Evolutionary conservation across 495 filamentous ascomycete species (phyloP), one percentile per base, ranked within the genome.

Genomic region (Barbatosphaeria neglecta): DNA sequence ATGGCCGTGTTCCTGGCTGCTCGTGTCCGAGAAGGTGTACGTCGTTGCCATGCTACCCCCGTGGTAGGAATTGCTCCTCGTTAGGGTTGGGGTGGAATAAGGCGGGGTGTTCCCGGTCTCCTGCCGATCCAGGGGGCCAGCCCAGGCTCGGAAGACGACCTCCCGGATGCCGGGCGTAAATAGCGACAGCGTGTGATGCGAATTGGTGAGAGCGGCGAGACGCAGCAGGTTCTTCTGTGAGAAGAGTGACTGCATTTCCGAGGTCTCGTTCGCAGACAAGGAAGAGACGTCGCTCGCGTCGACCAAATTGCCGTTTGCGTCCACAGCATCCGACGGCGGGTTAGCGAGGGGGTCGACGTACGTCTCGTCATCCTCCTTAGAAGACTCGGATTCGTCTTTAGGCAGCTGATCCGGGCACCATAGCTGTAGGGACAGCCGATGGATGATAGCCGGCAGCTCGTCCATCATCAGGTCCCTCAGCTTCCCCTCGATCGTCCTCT

Each of bases 401-500:
- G 76, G 71, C 46, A 80, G 76, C 61, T 90, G 86, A 54, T 97
- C 90, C 0, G 87, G 86, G 42, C 85, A 87, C 86, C 87, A 96
- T 37, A 97, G 58, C 39, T 86, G 79, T 48, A 96, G 72, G 0
- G 92, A 97, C 35, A 98, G 70, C 47, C 88, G 81, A 59, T 98
- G 92, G 37, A 98, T 92, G 31, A 96, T 96, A 8, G 90, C 87
- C 5, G 92, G 92, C 13, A 98, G 69, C 61, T 98, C 92, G 49
- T 98, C 92, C 87, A 97, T 96, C 61, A 98, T 88, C 55, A 98
- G 59, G 41, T 86, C 83, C 35, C 92, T 78, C 27, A 98, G 68
- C 60, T 97, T 92, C n/a, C 74, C 82, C 65, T 98, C 92, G 56
- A 98, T 98, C 47, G 90, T 93, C 57, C 85, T 88, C 58, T 98